A percentile compares a stretch with the other conserved stretches of the same genome.
Evolutionary conservation across 148 eudicot genomes (phyloP).

Genomic region (Rhododendron henanense): DNA sequence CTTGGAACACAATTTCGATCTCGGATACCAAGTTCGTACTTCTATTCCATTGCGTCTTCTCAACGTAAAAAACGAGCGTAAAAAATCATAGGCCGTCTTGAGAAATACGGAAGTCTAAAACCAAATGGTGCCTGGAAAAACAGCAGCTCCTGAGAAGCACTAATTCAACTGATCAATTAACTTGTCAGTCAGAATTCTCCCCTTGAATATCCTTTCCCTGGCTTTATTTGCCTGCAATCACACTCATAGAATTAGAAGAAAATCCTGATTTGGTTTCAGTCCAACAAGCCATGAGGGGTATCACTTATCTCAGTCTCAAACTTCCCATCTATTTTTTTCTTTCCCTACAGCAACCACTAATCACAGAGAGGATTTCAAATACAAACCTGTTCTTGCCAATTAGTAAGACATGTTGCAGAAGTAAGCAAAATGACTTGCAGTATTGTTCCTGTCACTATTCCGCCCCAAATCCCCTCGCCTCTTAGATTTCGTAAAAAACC

Average conservation of each 20-base stretch:
- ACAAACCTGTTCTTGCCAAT: constrained; percentile 36
- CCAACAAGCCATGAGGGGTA: too few relatives aligned
- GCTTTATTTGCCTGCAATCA: too few relatives aligned
- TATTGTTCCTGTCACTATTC: not conserved
- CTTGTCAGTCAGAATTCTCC: too few relatives aligned
- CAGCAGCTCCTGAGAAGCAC: not conserved
- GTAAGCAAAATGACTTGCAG: constrained; percentile 22
- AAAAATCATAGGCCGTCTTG: not conserved
- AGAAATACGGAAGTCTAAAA: not conserved
- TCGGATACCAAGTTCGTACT: not conserved
- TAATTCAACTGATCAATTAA: not conserved
- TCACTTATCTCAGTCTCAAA: not conserved
- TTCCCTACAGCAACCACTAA: too few relatives aligned
- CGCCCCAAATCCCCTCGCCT: too few relatives aligned
- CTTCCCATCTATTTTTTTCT: not conserved
- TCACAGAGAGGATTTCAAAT: not conserved
- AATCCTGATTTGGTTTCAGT: too few relatives aligned
- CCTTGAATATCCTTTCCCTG: too few relatives aligned
- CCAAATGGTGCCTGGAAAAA: not conserved
- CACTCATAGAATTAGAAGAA: too few relatives aligned
- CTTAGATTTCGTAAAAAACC: too few relatives aligned
- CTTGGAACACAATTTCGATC: too few relatives aligned
- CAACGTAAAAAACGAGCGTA: not conserved
- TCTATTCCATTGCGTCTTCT: not conserved
- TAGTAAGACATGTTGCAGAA: constrained; percentile 9